Conservation (phyloP, 1,284 basidiomycete genomes). For the Apiotrichum gamsii region DNA sequence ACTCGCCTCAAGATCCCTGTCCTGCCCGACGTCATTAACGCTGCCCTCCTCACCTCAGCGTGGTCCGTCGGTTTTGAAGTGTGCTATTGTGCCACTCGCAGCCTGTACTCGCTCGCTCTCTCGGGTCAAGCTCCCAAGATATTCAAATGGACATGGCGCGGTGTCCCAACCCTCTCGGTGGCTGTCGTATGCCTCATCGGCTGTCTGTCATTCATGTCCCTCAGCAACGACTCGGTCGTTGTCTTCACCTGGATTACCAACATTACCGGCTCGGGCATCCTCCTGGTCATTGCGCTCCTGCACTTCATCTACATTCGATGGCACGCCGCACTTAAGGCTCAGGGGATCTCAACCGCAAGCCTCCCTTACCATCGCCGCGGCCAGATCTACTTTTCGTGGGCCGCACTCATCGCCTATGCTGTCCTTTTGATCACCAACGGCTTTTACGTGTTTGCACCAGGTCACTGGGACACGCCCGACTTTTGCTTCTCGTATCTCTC, state of each 20-base stretch:
- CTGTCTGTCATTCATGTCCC: constrained; percentile 27
- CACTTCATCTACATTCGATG: constrained; percentile 30
- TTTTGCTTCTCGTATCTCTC: constrained; percentile 22
- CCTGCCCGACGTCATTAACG: constrained; percentile 42
- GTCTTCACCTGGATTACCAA: constrained; percentile 27
- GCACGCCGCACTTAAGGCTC: constrained; percentile 24
- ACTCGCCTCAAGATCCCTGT: constrained; percentile 37
- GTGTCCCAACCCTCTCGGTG: constrained; percentile 25
- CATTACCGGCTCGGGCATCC: constrained; percentile 11
- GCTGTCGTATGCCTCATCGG: constrained; percentile 16
- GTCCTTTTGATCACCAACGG: constrained; percentile 19
- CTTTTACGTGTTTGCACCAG: constrained; percentile 25
- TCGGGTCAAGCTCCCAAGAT: constrained; percentile 26
- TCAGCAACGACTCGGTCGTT: constrained; percentile 16
- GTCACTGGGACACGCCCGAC: not conserved
- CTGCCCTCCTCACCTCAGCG: constrained; percentile 36
- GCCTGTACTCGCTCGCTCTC: constrained; percentile 26
- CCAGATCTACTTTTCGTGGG: constrained; percentile 25
- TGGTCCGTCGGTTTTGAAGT: constrained; percentile 39
- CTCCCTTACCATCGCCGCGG: constrained; percentile 10
- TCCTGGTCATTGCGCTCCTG: constrained; percentile 29
- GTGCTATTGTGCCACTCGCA: constrained; percentile 26
- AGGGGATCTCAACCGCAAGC: constrained; percentile 21
- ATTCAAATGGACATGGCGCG: constrained; percentile 20
- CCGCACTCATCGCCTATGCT: constrained; percentile 19